These are phyloP conservation scores for Cladorrhinum samala DNA, from an alignment of 495 filamentous ascomycete species.

Conservation along the genomic window DNA sequence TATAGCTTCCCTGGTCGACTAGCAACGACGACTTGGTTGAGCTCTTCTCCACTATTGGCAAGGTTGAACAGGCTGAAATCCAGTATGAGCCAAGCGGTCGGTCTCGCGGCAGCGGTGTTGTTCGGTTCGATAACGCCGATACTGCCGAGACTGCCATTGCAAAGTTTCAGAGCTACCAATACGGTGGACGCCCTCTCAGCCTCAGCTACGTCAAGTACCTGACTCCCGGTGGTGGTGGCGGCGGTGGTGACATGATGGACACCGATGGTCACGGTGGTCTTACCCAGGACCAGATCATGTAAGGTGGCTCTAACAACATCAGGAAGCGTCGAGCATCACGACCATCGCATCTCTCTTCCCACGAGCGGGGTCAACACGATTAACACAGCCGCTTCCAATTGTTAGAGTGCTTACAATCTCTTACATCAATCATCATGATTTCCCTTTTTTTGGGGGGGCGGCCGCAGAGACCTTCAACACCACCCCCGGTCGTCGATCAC, in stretches of 20 bases:
- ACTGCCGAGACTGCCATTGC: slow-evolving; percentile 90
- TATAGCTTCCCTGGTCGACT: slow-evolving; percentile 93
- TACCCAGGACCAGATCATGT: slow-evolving; percentile 99
- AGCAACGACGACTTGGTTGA: slow-evolving; percentile 96
- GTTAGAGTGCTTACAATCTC: too few relatives aligned
- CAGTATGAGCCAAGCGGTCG: slow-evolving; percentile 97
- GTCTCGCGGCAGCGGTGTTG: slow-evolving; percentile 90
- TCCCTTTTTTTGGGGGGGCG: not conserved
- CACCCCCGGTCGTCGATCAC: too few relatives aligned
- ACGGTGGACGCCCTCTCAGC: slow-evolving; percentile 89
- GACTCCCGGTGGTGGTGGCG: slow-evolving; percentile 52
- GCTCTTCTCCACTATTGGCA: slow-evolving; percentile 94
- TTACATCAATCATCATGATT: not conserved
- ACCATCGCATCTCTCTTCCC: not conserved
- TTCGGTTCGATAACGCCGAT: slow-evolving; percentile 76
- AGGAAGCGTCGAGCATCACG: slow-evolving; percentile 16
- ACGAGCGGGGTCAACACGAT: not conserved
- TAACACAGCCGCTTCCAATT: too few relatives aligned
- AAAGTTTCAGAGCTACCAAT: slow-evolving; percentile 97
- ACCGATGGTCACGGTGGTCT: slow-evolving; percentile 67
- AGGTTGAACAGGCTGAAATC: slow-evolving; percentile 95
- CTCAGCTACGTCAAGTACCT: slow-evolving; percentile 88
- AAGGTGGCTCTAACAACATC: not conserved
- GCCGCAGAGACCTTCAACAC: too few relatives aligned
- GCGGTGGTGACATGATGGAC: slow-evolving; percentile 71